Base-by-base conservation (phyloP, 352 stramenopile genomes). In the Phytopythium oedochilum region DNA sequence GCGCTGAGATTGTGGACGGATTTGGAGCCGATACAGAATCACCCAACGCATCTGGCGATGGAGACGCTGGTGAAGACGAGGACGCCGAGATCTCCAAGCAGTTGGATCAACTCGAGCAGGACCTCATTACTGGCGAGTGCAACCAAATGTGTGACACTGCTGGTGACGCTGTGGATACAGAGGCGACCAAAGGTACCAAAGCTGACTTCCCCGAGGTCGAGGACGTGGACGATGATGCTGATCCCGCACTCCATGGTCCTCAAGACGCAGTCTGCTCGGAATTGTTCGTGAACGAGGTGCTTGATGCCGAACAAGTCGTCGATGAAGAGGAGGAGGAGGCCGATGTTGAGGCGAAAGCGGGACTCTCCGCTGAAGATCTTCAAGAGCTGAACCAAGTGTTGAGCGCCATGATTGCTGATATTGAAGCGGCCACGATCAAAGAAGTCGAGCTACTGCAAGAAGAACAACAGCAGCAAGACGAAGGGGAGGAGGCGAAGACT, bases 111-210 rank as follows among this genome's bases (percentile, higher is more conserved):
- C 58, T 61, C 22, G 55, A 54, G 17, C 57, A 49, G 5, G 48
- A 71, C 36, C 61, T 36, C 14, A 51, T 55, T 5, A 42, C 44
- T 4, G 40, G 25, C 9, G 32, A 51, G 6, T 46, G 54, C 5
- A 53, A 61, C 5, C 50, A 63, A 0, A 49, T 34, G 11, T 34
- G 62, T 20, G 26, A 66, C 15, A 25, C 52, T 5, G 3, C 51
- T 23, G 67, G 76, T n/a, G n/a, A n/a, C 5, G 15, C 46, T 56
- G 68, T 68, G 58, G 70, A 65, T 57, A 61, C 61, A 39, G 55
- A 68, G 9, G 20, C 63, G 47, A 54, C 60, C 5, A 61, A 70
- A 46, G 69, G 66, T 23, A 60, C 63, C 15, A 40, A 60, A 47
- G 32, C 34, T 14, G 26, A 25, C 51, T 29, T 56, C 10, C 25